Evolutionary conservation across 768 basidiomycete genomes (phyloP), one percentile per base, ranked within the genome.

Genomic region (Panaeolus papilionaceus): DNA sequence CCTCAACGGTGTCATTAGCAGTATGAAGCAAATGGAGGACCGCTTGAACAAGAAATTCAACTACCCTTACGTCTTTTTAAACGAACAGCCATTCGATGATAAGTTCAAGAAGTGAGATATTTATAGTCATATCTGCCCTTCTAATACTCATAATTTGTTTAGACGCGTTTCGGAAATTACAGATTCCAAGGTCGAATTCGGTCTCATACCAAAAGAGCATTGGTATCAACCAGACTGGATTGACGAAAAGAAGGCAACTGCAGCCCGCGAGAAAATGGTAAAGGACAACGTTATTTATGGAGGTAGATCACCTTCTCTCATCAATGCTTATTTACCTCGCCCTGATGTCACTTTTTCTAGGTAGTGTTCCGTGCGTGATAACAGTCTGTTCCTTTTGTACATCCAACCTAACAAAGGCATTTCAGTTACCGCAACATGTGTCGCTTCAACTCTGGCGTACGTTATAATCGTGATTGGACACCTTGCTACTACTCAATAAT

Each of bases 361-460:
- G 92, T 64, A 94, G 92, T 72, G 85, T 94, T 20, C 86, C 92
- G 91, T 93, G 78, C 68, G 89, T 84, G 23, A 40, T 37, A 38
- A 51, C 42, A 26, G 20, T 20, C 14, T 28, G 23, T 20, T 45
- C 6, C 62, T 68, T 37, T 51, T 40, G 47, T 65, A 26, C 4
- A 4, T 64, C 26, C 4, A 10, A 62, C 6, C 16, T 39, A 47
- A 63, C 20, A 45, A 39, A 33, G 12, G 14, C 33, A 12, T 45
- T 61, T 61, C 67, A 85, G 84, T 39, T 97, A 98, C 73, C 92
- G 97, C 65, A 96, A 98, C 72, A 99, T 99, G 97, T 98, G 97
- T 78, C 89, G 97, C 18, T 99, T 89, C 81, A 96, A 98, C 79
- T 95, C 94, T 64, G 96, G 95, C 39, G 94, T 96, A 80, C 72